These are phyloP conservation scores for Mucor piriformis DNA, from an alignment of 371 early-diverging fungal genomes.

Conservation along the genomic window DNA sequence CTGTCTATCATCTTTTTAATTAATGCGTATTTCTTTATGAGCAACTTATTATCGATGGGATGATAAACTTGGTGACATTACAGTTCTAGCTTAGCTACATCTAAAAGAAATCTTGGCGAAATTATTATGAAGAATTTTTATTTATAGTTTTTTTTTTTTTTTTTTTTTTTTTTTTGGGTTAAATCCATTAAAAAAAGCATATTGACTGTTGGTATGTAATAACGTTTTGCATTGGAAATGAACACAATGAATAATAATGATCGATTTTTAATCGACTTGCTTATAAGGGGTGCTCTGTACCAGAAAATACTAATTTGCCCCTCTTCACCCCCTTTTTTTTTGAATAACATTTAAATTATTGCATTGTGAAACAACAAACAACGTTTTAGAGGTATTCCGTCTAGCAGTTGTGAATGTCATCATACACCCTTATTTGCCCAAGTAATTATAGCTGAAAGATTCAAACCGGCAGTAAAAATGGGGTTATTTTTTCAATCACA, in stretches of 20 bases:
- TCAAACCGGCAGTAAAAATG: neutral
- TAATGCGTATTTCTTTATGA: neutral
- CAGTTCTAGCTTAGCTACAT: conserved; percentile 1
- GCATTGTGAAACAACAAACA: neutral
- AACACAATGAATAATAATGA: neutral
- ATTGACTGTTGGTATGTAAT: too few relatives aligned
- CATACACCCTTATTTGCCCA: neutral
- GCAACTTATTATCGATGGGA: too few relatives aligned
- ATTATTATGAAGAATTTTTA: neutral
- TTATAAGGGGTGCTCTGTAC: too few relatives aligned
- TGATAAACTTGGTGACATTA: neutral
- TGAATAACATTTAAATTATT: neutral
- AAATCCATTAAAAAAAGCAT: too few relatives aligned
- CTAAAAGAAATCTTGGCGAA: conserved; percentile 6
- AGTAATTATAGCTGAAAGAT: neutral
- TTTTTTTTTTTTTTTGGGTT: neutral
- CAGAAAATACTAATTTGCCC: neutral
- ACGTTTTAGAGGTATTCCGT: neutral
- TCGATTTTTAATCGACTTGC: too few relatives aligned
- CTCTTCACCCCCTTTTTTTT: neutral
- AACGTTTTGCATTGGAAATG: too few relatives aligned
- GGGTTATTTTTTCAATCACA: neutral
- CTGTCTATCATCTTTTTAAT: neutral
- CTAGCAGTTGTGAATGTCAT: neutral
- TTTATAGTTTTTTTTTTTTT: neutral